phyloP scores from a whole-genome alignment of 2,329 filamentous ascomycete genomes.

The Aspergillus pseudoglaucus region DNA sequence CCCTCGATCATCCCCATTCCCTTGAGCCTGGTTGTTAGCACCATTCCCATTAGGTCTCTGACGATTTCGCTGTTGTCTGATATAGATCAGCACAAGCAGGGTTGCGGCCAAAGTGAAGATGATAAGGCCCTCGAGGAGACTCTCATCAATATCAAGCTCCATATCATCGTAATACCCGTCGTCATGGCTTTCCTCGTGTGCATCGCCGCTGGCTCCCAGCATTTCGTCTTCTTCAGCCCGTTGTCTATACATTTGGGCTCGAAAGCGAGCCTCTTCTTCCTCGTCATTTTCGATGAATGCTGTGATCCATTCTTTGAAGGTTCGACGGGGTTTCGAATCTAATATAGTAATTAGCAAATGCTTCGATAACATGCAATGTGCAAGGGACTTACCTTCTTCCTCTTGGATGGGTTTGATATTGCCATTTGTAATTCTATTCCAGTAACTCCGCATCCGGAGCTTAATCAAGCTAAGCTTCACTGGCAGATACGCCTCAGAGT shows the following conservation, averaged over 20 bases:
- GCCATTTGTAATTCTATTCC: slow-evolving; percentile 91
- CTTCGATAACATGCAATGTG: not conserved
- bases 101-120: slow-evolving; percentile 72
- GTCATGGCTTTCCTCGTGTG: slow-evolving; percentile 31
- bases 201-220: slow-evolving; percentile 12
- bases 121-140: slow-evolving; percentile 74
- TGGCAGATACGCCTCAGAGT: slow-evolving; percentile 86
- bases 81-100: slow-evolving; percentile 73
- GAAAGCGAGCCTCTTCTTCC: slow-evolving; percentile 58
- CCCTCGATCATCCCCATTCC: slow-evolving; percentile 41
- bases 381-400: slow-evolving; percentile 64
- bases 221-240: slow-evolving; percentile 31
- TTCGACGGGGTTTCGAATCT: slow-evolving; percentile 68
- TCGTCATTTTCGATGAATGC: slow-evolving; percentile 72
- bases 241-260: slow-evolving; percentile 46
- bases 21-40: slow-evolving; percentile 17
- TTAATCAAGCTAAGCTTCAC: slow-evolving; percentile 85
- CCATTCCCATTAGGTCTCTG: slow-evolving; percentile 30
- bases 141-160: slow-evolving; percentile 62
- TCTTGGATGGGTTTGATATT: slow-evolving; percentile 86
- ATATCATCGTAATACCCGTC: slow-evolving; percentile 56
- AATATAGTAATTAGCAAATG: not conserved
- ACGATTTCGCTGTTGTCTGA: slow-evolving; percentile 45
- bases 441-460: slow-evolving; percentile 76
- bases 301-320: slow-evolving; percentile 75